Evolutionary conservation across 805 yeast species (phyloP).

Genomic region (Saccharomycopsis guyanensis): DNA sequence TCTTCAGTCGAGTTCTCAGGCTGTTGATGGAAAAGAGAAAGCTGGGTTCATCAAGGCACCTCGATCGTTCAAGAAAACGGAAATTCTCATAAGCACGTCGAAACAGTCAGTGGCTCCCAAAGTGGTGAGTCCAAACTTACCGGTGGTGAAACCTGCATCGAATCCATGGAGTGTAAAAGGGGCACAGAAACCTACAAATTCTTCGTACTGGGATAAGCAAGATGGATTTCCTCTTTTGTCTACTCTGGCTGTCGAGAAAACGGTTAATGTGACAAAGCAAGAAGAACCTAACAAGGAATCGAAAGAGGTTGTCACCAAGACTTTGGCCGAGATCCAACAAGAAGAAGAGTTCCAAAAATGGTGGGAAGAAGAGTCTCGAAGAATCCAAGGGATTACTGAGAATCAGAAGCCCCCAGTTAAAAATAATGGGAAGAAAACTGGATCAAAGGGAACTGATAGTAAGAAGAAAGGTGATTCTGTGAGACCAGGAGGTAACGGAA

Average conservation of each 20-base stretch:
- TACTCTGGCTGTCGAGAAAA: too few relatives aligned
- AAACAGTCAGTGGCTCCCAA: not conserved
- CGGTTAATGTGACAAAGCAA: too few relatives aligned
- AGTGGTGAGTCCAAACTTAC: not conserved
- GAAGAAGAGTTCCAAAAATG: slow-evolving; percentile 81
- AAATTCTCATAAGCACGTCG: not conserved
- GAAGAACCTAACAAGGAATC: slow-evolving; percentile 8
- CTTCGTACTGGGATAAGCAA: not conserved
- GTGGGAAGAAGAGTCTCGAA: slow-evolving; percentile 78
- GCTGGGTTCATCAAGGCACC: not conserved
- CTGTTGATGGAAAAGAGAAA: too few relatives aligned
- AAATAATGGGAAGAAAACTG: too few relatives aligned
- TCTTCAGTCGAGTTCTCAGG: too few relatives aligned
- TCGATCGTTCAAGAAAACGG: not conserved
- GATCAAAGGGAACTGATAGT: too few relatives aligned
- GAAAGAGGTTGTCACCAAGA: slow-evolving; percentile 23
- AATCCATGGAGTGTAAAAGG: slow-evolving; percentile 3
- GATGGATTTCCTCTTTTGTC: slow-evolving; percentile 14
- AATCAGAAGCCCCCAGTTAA: too few relatives aligned
- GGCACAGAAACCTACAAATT: not conserved
- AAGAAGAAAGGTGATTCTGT: too few relatives aligned
- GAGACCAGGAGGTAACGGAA: too few relatives aligned
- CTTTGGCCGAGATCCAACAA: slow-evolving; percentile 64
- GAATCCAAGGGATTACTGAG: too few relatives aligned
- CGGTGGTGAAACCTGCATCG: not conserved